A percentile compares a stretch with the other conserved stretches of the same genome.
Conservation (phyloP, 768 basidiomycete genomes). For the Trichaptum fuscoviolaceum region DNA sequence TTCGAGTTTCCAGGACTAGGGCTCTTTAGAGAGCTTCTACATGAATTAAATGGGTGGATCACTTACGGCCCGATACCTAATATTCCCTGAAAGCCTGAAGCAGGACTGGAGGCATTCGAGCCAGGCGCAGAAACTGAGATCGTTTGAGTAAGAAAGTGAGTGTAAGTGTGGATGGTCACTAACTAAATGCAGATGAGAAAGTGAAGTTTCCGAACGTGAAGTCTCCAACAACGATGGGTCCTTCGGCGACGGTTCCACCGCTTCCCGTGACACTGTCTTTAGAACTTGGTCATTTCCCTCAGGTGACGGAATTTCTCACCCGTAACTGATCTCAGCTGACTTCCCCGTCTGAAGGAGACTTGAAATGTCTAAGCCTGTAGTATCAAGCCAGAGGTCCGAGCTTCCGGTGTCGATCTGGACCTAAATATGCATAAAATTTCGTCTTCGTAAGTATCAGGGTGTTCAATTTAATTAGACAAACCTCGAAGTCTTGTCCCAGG, state of each 20-base stretch:
- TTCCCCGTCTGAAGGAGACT: not conserved
- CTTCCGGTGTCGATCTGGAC: constrained; percentile 69
- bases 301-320: not conserved
- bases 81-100: not conserved
- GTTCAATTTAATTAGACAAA: not conserved
- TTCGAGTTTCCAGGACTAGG: not conserved
- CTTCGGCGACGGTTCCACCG: not conserved
- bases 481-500: not conserved
- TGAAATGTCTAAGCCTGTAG: not conserved
- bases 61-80: constrained; percentile 1
- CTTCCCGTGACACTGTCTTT: not conserved
- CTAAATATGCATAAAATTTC: not conserved
- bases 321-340: not conserved
- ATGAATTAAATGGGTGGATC: not conserved
- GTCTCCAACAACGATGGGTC: not conserved
- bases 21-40: not conserved
- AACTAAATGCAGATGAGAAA: not conserved
- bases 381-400: constrained; percentile 51
- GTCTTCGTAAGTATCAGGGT: not conserved
- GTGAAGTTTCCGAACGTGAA: constrained; percentile 1
- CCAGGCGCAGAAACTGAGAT: constrained; percentile 1
- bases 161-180: not conserved
- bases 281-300: not conserved
- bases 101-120: not conserved
- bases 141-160: not conserved